phyloP scores from a whole-genome alignment of 805 yeast genomes.

The Ogataea glucozyma region DNA sequence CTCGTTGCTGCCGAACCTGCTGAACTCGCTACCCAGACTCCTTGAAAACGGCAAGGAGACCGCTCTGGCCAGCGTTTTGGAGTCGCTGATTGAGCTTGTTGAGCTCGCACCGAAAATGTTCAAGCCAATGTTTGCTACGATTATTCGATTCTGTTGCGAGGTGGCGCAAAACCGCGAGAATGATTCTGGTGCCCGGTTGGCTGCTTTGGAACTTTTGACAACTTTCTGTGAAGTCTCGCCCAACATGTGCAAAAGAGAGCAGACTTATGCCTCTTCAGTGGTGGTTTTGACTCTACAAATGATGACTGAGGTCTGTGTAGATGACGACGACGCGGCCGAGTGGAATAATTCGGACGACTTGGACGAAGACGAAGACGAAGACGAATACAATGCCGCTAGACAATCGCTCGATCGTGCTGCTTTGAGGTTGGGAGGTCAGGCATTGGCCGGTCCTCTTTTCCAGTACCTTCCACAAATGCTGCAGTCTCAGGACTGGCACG shows the following conservation, averaged over 20 bases:
- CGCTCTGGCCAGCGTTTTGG: conserved; percentile 85
- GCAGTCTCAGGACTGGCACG: conserved; percentile 79
- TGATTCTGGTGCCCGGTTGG: conserved; percentile 76
- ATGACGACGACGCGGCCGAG: conserved; percentile 71
- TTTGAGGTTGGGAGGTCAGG: conserved; percentile 77
- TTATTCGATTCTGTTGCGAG: conserved; percentile 80
- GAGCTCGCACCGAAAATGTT: conserved; percentile 94
- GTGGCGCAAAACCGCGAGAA: conserved; percentile 80
- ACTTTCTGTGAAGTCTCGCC: conserved; percentile 94
- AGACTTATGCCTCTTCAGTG: conserved; percentile 68
- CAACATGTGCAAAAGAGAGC: conserved; percentile 84
- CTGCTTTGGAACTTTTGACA: conserved; percentile 85
- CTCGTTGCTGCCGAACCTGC: conserved; percentile 76
- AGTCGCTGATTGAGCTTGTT: conserved; percentile 84
- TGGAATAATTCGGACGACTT: conserved; percentile 83
- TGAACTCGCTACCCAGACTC: conserved; percentile 85
- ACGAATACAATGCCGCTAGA: conserved; percentile 89
- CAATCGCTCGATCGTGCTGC: conserved; percentile 93
- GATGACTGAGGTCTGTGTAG: conserved; percentile 91
- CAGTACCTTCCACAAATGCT: conserved; percentile 85
- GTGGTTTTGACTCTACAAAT: conserved; percentile 73
- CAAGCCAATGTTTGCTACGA: conserved; percentile 85
- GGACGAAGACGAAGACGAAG: conserved; percentile 78
- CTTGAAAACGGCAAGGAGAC: conserved; percentile 75
- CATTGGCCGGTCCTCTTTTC: conserved; percentile 83